Base-by-base conservation (phyloP, 1,284 basidiomycete species). In the Naganishia sp. region DNA sequence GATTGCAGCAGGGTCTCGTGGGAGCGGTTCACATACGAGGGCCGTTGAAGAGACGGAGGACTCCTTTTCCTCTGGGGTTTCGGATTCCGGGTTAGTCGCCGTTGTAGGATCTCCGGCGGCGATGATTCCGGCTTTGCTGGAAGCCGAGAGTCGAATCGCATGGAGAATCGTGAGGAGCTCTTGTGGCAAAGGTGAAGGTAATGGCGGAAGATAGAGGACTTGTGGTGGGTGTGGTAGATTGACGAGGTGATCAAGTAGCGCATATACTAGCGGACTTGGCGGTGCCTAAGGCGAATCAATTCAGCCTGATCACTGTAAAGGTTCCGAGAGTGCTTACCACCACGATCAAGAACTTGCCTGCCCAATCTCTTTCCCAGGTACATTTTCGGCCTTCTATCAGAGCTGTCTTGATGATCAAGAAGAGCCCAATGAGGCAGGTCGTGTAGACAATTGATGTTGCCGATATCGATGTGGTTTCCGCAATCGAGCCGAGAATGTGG, bases 361-460 rank as follows among this genome's bases (percentile, higher is more conserved):
- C 75, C 79, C 78, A 80, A 28, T 80, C 79, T 45, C 79, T 67
- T 67, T 79, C 78, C 76, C 78, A 77, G n/a, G 74, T 76, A 56
- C 72, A 73, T 70, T 71, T 75, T 53, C 74, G 65, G 6, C 79
- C 79, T 9, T 72, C 72, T 0, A 73, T 23, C 71, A 74, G 76
- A 1, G 70, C 62, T 61, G 75, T 78, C 55, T 75, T n/a, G 23
- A 56, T 66, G 51, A 74, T 69, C 13, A 73, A 54, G 13, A 64
- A 32, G 5, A 69, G 43, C n/a, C 71, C 69, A 2, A 65, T 66
- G n/a, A 68, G 51, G 28, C 41, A 53, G 7, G 61, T 63, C 23
- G 35, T 6, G 25, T 42, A 54, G n/a, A 51, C 43, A n/a, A 50
- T 42, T 6, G 49, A 25, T 2, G 32, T 21, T 35, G 53, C 28